Evolutionary conservation across 306 rosid species (phyloP), one percentile per base, ranked within the genome.

Genomic region (Mimosa pudica): DNA sequence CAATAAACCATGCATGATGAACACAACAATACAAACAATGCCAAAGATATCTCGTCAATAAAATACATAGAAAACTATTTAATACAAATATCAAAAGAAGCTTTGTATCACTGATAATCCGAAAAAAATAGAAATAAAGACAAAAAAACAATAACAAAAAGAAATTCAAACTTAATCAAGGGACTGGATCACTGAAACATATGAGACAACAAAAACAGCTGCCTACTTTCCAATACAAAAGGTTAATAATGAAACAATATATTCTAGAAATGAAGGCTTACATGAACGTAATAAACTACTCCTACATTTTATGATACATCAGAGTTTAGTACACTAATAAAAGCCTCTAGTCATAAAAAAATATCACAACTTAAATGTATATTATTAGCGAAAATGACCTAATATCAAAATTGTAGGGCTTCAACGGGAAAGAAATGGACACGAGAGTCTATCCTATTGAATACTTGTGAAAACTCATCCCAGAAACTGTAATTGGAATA

Each of bases 41-140:
- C 60, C 75, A 2, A 47, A 30, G 73, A 44, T 42, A 68, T 8
- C 54, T 70, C 42, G 14, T 70, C 74, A 46, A 24, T 42, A 70
- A 57, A 32, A 18, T 2, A 24, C 51, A 24, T 42, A 67, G 54
- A 68, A 41, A 44, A 52, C 18, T 8, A 2, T 38, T 1, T 38
- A 38, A 38, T 38, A 38, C 5, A 2, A 5, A 38, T 38, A 3
- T 38, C 42, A 38, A 3, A 38, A 38, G 42, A 2, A 38, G 42
- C 42, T 38, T 2, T 38, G 5, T 38, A 38, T 38, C 1, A 38
- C 42, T 38, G 42, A 38, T 38, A 5, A 38, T 18, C 41, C 55
- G 11, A 38, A 5, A 38, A 38, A 38, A 38, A 38, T 38, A 5
- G 42, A 38, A 38, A 38, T 38, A 3, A 38, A 38, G 42, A 38